Base-by-base conservation (phyloP, 768 basidiomycete genomes). In the Rhodotorula kratochvilovae region DNA sequence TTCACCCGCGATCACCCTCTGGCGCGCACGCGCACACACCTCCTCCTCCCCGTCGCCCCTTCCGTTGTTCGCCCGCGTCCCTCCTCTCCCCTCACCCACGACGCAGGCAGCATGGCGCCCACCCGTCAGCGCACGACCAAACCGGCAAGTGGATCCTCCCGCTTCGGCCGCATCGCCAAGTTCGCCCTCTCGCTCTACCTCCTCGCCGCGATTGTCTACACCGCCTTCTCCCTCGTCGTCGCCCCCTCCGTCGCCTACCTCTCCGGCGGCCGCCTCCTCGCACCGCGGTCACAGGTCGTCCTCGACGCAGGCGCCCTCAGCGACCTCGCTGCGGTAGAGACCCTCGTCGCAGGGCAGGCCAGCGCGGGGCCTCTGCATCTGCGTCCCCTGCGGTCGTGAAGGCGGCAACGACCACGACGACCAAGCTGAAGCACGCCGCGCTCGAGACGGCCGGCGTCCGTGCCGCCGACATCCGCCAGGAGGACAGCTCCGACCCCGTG, bases 141-240 rank as follows among this genome's bases (percentile, higher is more conserved):
- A 21, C 8, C 25, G 36, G 6, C 27, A 27, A 45, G 25, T 27
- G 27, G 58, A 10, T 31, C 67, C 1, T 67, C 71, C 1, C 68
- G 62, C 6, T 10, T 76, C 25, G 60, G 51, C 4, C 45, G 69
- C 11, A 19, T 73, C 54, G 65, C 61, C n/a, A 66, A 67, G 56
- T 75, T 62, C 46, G 29, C 35, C 60, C 12, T 73, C 48, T 65
- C 71, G 8, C 57, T 75, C 42, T 77, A 77, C 66, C 70, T 77
- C 50, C 25, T 77, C 33, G 53, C 66, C 27, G 68, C 76, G 16
- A 65, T 77, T 68, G 25, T 73, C 70, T 77, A 70, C 71, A 77
- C 76, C 36, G 68, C 63, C 61, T 74, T 36, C 36, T 50, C 57
- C 59, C 69, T 71, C 68, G 56, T 77, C 48, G 13, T 77, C 66